Percentiles rank a stretch among this genome's conserved stretches.
phyloP scores from a whole-genome alignment of 495 filamentous ascomycete species.

The Aspergillus steynii region DNA sequence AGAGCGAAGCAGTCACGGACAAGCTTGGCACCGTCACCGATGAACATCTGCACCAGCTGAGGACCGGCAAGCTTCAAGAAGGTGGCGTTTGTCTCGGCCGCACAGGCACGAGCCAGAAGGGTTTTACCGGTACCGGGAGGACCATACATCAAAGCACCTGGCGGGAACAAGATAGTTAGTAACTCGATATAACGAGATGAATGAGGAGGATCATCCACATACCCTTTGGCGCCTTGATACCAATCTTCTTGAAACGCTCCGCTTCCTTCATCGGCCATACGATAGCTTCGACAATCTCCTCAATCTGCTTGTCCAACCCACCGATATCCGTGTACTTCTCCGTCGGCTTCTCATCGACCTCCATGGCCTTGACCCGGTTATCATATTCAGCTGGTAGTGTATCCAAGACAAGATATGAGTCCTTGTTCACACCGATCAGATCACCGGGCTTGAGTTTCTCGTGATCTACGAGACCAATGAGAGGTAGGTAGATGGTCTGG shows the following conservation, averaged over 20 bases:
- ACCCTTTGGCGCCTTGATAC: slow-evolving; percentile 99
- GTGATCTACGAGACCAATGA: slow-evolving; percentile 96
- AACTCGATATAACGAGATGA: slow-evolving; percentile 4
- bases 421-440: slow-evolving; percentile 98
- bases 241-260: slow-evolving; percentile 98
- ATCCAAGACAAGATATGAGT: slow-evolving; percentile 98
- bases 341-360: slow-evolving; percentile 99
- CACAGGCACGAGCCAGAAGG: slow-evolving; percentile 93
- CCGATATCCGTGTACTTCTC: slow-evolving; percentile 99
- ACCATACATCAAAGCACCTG: slow-evolving; percentile 94
- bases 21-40: slow-evolving; percentile 96
- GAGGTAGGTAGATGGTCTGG: slow-evolving; percentile 97
- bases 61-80: slow-evolving; percentile 99
- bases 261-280: slow-evolving; percentile 99
- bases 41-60: slow-evolving; percentile 99
- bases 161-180: slow-evolving; percentile 19
- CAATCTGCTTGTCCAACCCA: slow-evolving; percentile 98
- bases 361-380: slow-evolving; percentile 99
- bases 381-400: slow-evolving; percentile 99
- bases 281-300: slow-evolving; percentile 98
- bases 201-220: slow-evolving; percentile 23
- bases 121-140: slow-evolving; percentile 97
- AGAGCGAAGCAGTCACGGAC: slow-evolving; percentile 97
- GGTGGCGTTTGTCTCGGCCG: slow-evolving; percentile 96
- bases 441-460: slow-evolving; percentile 91